Percentiles rank a stretch among this genome's conserved stretches.
These are phyloP conservation scores for Suaeda aralocaspica DNA, from an alignment of 148 eudicot genomes.

Conservation along the genomic window DNA sequence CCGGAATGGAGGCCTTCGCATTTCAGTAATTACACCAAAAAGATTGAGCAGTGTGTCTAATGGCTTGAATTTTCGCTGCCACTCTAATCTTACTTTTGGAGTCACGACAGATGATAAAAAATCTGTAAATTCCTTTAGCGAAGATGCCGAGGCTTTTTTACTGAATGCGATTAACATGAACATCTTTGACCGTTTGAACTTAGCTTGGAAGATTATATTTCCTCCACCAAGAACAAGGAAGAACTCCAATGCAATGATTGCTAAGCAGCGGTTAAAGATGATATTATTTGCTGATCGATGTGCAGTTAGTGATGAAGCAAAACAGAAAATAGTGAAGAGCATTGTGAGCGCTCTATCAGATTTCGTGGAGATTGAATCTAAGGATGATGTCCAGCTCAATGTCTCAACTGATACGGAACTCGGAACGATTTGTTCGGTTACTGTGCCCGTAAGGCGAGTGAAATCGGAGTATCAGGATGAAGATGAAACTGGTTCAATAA, in stretches of 20 bases:
- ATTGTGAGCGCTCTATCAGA: constrained; percentile 76
- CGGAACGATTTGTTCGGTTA: constrained; percentile 92
- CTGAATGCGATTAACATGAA: constrained; percentile 69
- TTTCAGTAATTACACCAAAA: constrained; percentile 35
- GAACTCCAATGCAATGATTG: constrained; percentile 76
- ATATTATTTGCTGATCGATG: constrained; percentile 94
- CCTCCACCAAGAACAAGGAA: constrained; percentile 51
- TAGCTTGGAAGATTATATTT: constrained; percentile 93
- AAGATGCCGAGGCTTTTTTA: constrained; percentile 71
- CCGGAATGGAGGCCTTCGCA: constrained; percentile 34
- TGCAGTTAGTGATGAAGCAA: constrained; percentile 94
- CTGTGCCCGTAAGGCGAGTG: constrained; percentile 92
- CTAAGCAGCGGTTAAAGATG: constrained; percentile 93
- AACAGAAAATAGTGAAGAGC: constrained; percentile 79
- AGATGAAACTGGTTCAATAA: constrained; percentile 61
- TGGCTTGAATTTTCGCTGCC: constrained; percentile 44
- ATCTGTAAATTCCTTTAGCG: constrained; percentile 48
- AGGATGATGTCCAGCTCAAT: constrained; percentile 78
- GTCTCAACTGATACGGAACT: constrained; percentile 75
- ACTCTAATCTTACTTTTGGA: constrained; percentile 51
- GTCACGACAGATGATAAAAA: constrained; percentile 43
- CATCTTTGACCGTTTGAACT: constrained; percentile 77
- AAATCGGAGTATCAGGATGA: constrained; percentile 76
- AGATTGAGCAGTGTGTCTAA: constrained; percentile 30
- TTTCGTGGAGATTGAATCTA: constrained; percentile 88